phyloP scores from a whole-genome alignment of 129 eudicot genomes.

The Helichrysum umbraculigerum region DNA sequence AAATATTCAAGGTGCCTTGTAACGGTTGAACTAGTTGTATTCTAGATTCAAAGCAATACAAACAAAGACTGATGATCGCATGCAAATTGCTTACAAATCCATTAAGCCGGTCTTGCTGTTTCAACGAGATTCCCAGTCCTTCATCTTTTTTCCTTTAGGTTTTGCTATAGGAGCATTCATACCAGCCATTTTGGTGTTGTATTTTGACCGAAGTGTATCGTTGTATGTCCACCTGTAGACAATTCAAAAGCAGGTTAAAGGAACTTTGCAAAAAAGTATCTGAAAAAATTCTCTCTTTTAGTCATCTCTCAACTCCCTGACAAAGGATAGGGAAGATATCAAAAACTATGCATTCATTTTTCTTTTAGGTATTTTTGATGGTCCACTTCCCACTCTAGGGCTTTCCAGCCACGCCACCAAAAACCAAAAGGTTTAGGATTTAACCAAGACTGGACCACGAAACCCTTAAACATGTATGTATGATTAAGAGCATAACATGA shows the following conservation, averaged over 20 bases:
- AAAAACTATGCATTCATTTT: not conserved
- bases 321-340: too few relatives aligned
- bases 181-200: slow-evolving; percentile 92
- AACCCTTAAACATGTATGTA: not conserved
- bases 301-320: too few relatives aligned
- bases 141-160: slow-evolving; percentile 91
- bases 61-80: not conserved
- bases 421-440: not conserved
- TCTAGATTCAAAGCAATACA: slow-evolving; percentile 10
- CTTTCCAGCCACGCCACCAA: not conserved
- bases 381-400: not conserved
- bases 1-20: slow-evolving; percentile 18
- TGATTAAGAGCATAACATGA: not conserved
- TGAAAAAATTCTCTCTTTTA: too few relatives aligned
- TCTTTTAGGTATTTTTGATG: not conserved
- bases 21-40: slow-evolving; percentile 12
- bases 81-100: slow-evolving; percentile 19
- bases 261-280: too few relatives aligned
- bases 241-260: not conserved
- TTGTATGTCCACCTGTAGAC: slow-evolving; percentile 84
- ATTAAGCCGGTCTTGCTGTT: slow-evolving; percentile 1
- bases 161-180: slow-evolving; percentile 79
- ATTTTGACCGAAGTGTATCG: slow-evolving; percentile 79
- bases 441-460: not conserved
- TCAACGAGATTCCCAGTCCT: slow-evolving; percentile 77